Conservation (phyloP, 495 filamentous ascomycete genomes). For the Thermothielavioides terrestris region DNA sequence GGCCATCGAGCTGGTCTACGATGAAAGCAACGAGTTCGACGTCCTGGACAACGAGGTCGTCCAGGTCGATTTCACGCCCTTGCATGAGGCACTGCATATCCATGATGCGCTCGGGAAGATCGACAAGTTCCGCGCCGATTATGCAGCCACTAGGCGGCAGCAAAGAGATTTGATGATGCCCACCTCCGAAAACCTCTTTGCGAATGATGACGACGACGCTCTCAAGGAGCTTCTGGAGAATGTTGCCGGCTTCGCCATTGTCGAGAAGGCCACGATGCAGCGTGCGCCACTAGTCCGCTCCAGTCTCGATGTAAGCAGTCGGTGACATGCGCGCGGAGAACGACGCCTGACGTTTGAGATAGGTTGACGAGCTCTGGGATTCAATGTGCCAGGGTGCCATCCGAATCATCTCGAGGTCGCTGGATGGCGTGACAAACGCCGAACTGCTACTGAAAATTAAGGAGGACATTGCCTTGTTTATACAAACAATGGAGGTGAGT, state of each 20-base stretch:
- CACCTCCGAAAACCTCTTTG: constrained; percentile 58
- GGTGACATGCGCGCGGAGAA: background rate
- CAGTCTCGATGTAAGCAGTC: constrained; percentile 61
- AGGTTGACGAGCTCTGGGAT: constrained; percentile 97
- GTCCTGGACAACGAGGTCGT: constrained; percentile 88
- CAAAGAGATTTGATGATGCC: constrained; percentile 90
- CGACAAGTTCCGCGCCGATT: constrained; percentile 82
- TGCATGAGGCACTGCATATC: constrained; percentile 95
- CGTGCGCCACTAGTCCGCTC: constrained; percentile 73
- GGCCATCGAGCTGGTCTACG: constrained; percentile 87
- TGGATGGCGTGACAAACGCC: constrained; percentile 70
- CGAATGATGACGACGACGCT: constrained; percentile 58
- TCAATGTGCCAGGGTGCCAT: constrained; percentile 91
- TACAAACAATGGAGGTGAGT: constrained; percentile 87
- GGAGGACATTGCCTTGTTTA: constrained; percentile 84
- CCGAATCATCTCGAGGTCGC: constrained; percentile 63
- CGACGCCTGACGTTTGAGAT: constrained; percentile 18
- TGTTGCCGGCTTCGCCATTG: constrained; percentile 93
- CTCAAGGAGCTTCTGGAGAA: constrained; percentile 83
- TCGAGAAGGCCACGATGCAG: constrained; percentile 88
- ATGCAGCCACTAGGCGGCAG: constrained; percentile 76
- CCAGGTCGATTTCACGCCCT: constrained; percentile 85
- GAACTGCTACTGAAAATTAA: constrained; percentile 86
- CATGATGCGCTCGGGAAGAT: constrained; percentile 90
- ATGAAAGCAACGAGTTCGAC: constrained; percentile 92